Evolutionary conservation across 306 rosid species (phyloP), one percentile per base, ranked within the genome.

Genomic region (Cicer yamashitae): DNA sequence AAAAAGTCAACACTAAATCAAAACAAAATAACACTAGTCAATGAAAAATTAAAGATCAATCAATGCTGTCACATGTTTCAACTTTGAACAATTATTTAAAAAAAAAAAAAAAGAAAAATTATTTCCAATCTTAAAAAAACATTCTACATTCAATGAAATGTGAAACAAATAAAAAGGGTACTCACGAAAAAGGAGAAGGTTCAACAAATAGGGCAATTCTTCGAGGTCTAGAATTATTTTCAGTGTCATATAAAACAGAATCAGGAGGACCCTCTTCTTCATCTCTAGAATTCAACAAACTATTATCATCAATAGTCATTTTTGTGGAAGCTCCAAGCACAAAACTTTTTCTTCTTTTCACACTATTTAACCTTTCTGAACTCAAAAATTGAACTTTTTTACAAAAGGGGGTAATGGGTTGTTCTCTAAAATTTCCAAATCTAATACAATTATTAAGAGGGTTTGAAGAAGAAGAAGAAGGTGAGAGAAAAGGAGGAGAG

Each of bases 171-270:
- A 54, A 54, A 60, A 37, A 64, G 15, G 57, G 43, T 7, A 84
- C 97, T 88, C 81, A 92, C 99, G 99, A 90, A 71, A 94, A 94
- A 51, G 99, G 99, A 68, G 99, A 94, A 87, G 99, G 99, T 86
- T 94, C 99, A 30, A 94, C 96, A 56, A 94, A 94, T 66, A 94
- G 93, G 69, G 99, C 99, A 79, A 94, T 94, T 70, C 99, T 84
- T 51, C 98, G 93, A 79, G 99, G 99, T 64, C 83, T 86, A 0
- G 92, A 87, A 74, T 82, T 86, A 70, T 6, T 70, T 75, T 92
- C 97, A 0, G 77, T 30, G 17, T 90, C 97, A 77, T 89, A 56
- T 85, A 92, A 71, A 69, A 76, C 69, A 54, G 93, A 88, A 12
- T 91, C 90, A 43, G 96, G 91, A 74, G 97, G 96, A 51, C 73